A percentile compares a stretch with the other conserved stretches of the same genome.
Conservation (phyloP, 164 flowering plant genomes). For the Liquidambar formosana region DNA sequence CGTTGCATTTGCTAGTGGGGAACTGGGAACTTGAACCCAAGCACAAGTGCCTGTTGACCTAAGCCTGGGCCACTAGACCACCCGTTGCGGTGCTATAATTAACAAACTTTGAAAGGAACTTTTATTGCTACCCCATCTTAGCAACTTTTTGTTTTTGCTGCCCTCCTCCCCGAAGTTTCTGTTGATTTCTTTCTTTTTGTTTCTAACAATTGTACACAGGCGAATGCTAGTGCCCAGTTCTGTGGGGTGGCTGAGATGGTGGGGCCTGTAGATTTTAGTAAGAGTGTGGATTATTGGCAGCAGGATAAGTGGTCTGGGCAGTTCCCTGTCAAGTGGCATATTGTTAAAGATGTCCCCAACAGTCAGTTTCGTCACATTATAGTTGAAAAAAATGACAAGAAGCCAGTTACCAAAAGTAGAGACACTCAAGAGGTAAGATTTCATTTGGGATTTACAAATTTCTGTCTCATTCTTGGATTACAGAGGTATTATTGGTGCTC, state of each 20-base stretch:
- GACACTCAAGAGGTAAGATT: conserved; percentile 48
- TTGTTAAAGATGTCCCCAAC: conserved; percentile 51
- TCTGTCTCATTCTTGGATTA: too few relatives aligned
- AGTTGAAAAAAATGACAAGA: conserved; percentile 47
- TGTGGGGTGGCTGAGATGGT: conserved; percentile 56
- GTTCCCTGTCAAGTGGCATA: conserved; percentile 54
- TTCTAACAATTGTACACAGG: conserved; percentile 30
- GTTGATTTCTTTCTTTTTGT: too few relatives aligned
- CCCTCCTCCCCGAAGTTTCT: too few relatives aligned
- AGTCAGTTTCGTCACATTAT: conserved; percentile 34
- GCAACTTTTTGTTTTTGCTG: background rate
- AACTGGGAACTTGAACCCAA: too few relatives aligned
- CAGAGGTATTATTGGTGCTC: too few relatives aligned
- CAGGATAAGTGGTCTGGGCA: conserved; percentile 54
- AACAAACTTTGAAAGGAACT: too few relatives aligned
- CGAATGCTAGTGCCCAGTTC: conserved; percentile 53
- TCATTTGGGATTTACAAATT: too few relatives aligned
- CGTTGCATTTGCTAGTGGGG: too few relatives aligned
- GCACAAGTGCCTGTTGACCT: too few relatives aligned
- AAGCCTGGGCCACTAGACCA: too few relatives aligned
- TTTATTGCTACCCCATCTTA: too few relatives aligned
- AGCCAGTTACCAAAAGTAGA: conserved; percentile 50
- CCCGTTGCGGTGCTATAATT: too few relatives aligned
- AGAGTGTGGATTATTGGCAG: conserved; percentile 44
- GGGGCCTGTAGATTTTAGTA: conserved; percentile 46